Percentiles rank a stretch among this genome's conserved stretches.
phyloP scores from a whole-genome alignment of 2,329 filamentous ascomycete species.

The Penicillium sp. region DNA sequence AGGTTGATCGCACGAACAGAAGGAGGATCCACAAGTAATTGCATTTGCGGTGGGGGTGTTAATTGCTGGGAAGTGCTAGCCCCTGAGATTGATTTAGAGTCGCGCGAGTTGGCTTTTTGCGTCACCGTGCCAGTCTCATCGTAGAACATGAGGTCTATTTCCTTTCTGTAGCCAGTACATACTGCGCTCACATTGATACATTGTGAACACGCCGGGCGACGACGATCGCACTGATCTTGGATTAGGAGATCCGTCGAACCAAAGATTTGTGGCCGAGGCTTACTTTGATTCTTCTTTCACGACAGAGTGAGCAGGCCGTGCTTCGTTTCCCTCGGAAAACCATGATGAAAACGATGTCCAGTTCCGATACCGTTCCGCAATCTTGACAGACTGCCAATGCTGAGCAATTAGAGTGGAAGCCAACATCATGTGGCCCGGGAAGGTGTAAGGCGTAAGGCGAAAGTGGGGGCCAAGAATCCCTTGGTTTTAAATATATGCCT shows the following conservation, averaged over 20 bases:
- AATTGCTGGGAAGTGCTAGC: not conserved
- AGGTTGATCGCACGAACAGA: not conserved
- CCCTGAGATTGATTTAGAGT: not conserved
- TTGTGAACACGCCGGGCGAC: not conserved
- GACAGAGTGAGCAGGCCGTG: not conserved
- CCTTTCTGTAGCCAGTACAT: slow-evolving; percentile 2
- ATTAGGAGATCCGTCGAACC: not conserved
- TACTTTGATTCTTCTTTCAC: not conserved
- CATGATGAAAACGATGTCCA: not conserved
- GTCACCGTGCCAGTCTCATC: slow-evolving; percentile 1
- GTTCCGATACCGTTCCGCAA: not conserved
- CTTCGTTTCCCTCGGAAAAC: not conserved
- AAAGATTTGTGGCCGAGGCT: not conserved
- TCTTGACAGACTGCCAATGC: too few species aligned
- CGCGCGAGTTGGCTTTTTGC: not conserved
- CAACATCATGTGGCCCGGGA: too few species aligned
- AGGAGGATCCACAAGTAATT: not conserved
- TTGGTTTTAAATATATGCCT: not conserved
- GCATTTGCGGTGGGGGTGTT: not conserved
- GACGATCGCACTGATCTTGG: not conserved
- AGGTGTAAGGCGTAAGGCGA: too few species aligned
- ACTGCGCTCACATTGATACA: not conserved
- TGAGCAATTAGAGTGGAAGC: too few species aligned
- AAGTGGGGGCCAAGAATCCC: not conserved
- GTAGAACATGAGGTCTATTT: slow-evolving; percentile 3